Conservation (phyloP, 1,284 basidiomycete species). For the Ganoderma leucocontextum region DNA sequence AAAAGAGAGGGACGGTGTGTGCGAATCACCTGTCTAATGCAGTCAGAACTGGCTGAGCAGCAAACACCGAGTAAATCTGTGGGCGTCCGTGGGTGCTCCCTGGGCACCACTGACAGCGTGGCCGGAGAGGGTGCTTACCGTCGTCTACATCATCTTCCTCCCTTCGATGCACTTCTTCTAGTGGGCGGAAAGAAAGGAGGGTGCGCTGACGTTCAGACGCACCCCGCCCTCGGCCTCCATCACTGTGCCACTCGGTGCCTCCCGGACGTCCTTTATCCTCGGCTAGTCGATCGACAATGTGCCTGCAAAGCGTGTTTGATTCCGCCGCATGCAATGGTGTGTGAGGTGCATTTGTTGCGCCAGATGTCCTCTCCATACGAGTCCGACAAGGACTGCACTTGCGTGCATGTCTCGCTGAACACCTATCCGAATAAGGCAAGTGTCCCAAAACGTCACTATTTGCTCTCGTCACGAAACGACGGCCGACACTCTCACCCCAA, state of each 20-base stretch:
- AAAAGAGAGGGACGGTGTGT: conserved; percentile 27
- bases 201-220: conserved; percentile 12
- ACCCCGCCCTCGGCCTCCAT: conserved; percentile 12
- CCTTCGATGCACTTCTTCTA: conserved; percentile 11
- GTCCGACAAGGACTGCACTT: background rate
- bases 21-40: conserved; percentile 15
- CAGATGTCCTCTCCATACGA: background rate
- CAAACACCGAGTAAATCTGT: conserved; percentile 25
- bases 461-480: background rate
- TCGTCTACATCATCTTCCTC: conserved; percentile 11
- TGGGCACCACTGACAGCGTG: conserved; percentile 11
- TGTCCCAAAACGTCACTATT: conserved; percentile 13
- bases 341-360: conserved; percentile 10
- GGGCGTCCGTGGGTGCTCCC: conserved; percentile 27
- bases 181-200: conserved; percentile 15
- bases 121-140: conserved; percentile 10
- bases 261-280: conserved; percentile 25
- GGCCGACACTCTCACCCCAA: background rate
- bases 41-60: background rate
- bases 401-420: background rate
- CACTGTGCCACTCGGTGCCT: conserved; percentile 29
- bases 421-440: conserved; percentile 25
- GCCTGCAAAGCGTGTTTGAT: conserved; percentile 22
- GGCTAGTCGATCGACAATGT: conserved; percentile 16
- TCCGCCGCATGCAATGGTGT: conserved; percentile 7